phyloP scores from a whole-genome alignment of 2,329 filamentous ascomycete genomes.

The Aspergillus ustus region DNA sequence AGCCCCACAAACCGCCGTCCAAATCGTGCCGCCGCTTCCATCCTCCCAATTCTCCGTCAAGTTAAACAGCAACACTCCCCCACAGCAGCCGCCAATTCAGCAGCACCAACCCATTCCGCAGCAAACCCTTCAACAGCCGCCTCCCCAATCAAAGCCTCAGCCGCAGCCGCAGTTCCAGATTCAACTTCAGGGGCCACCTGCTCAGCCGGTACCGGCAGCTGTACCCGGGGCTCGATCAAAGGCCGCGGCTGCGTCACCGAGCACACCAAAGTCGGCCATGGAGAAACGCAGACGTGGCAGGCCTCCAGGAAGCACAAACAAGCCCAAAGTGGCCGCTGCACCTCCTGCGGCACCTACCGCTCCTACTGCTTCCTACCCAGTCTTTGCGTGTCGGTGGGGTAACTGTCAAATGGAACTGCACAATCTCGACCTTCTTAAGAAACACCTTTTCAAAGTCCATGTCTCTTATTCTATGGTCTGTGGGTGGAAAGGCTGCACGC shows the following conservation, averaged over 20 bases:
- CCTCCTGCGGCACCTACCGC: slow-evolving; percentile 21
- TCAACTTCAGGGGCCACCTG: not conserved
- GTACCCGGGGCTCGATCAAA: not conserved
- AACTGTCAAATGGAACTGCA: slow-evolving; percentile 63
- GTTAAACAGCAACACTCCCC: slow-evolving; percentile 11
- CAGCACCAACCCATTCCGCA: not conserved
- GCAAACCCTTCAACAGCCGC: not conserved
- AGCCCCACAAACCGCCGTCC: slow-evolving; percentile 2
- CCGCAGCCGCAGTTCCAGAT: not conserved
- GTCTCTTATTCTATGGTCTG: slow-evolving; percentile 35
- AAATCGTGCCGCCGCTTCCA: slow-evolving; percentile 5
- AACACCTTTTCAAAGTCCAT: slow-evolving; percentile 64
- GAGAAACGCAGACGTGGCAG: slow-evolving; percentile 25
- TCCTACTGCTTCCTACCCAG: slow-evolving; percentile 32
- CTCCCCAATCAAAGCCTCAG: not conserved
- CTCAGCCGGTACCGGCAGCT: not conserved
- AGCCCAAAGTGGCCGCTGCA: slow-evolving; percentile 25
- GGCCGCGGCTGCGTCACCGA: slow-evolving; percentile 5
- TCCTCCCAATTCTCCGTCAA: not conserved
- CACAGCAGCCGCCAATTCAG: slow-evolving; percentile 1
- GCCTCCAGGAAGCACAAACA: slow-evolving; percentile 19
- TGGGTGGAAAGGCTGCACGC: slow-evolving; percentile 31
- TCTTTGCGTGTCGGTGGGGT: slow-evolving; percentile 64
- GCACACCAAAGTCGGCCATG: slow-evolving; percentile 18
- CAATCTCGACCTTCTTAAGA: slow-evolving; percentile 63